These are phyloP conservation scores for Paecilomyces variotii DNA, from an alignment of 2,329 filamentous ascomycete species.

Conservation along the genomic window DNA sequence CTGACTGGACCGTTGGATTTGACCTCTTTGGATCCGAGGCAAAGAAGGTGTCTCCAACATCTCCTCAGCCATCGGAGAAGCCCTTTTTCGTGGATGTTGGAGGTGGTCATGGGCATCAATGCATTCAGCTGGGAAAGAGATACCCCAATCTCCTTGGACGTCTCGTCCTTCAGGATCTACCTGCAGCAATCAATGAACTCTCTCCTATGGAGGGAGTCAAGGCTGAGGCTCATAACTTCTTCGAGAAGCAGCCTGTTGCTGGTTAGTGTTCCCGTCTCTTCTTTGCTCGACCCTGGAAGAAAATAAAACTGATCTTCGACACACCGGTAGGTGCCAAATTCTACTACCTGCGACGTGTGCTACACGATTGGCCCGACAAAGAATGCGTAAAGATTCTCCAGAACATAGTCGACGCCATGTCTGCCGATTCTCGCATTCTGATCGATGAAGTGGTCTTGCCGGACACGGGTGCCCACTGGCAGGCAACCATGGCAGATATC, in stretches of 20 bases:
- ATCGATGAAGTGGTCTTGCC: constrained; percentile 37
- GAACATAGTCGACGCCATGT: constrained; percentile 21
- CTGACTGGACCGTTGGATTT: constrained; percentile 16
- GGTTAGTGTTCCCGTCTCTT: not conserved
- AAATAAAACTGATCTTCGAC: not conserved
- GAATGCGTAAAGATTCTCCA: constrained; percentile 21
- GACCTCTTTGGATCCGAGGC: constrained; percentile 6
- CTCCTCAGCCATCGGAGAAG: constrained; percentile 7
- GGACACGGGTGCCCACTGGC: constrained; percentile 18
- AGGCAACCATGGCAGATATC: constrained; percentile 26
- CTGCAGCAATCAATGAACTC: not conserved
- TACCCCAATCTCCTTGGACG: constrained; percentile 12
- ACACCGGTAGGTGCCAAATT: constrained; percentile 4
- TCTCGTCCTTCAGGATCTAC: not conserved
- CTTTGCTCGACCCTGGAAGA: too few relatives aligned
- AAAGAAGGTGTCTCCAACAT: constrained; percentile 7
- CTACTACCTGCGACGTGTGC: constrained; percentile 10
- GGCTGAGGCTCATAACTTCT: not conserved
- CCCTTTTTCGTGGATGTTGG: constrained; percentile 36
- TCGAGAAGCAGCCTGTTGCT: not conserved
- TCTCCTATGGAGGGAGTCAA: not conserved
- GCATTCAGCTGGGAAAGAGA: constrained; percentile 21
- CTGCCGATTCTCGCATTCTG: constrained; percentile 26
- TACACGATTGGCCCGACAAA: constrained; percentile 12
- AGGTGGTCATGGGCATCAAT: constrained; percentile 34